Conservation (phyloP, 2,329 filamentous ascomycete species). For the Fusarium sarcochroum region DNA sequence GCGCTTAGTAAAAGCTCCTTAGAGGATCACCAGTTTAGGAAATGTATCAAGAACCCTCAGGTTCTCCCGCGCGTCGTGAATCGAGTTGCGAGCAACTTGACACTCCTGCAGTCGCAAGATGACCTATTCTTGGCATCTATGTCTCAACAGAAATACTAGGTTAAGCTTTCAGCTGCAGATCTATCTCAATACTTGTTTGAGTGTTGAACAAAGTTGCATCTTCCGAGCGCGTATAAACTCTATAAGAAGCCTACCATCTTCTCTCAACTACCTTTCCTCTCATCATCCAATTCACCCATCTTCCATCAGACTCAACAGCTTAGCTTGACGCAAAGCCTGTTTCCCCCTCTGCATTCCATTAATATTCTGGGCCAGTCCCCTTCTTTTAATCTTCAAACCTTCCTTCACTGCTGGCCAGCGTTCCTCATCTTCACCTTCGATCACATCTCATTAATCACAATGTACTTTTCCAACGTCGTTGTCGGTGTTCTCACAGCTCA, state of each 20-base stretch:
- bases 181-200: slow-evolving; percentile 16
- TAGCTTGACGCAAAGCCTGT: slow-evolving; percentile 28
- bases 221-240: too few species aligned
- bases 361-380: background rate
- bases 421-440: background rate
- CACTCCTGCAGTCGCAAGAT: background rate
- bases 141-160: slow-evolving; percentile 14
- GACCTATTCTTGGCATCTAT: slow-evolving; percentile 15
- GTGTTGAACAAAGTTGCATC: background rate
- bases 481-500: slow-evolving; percentile 27
- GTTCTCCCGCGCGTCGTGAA: background rate
- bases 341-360: background rate
- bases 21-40: slow-evolving; percentile 15
- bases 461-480: slow-evolving; percentile 31
- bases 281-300: slow-evolving; percentile 6
- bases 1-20: slow-evolving; percentile 30
- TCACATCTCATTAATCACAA: background rate
- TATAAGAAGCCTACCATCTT: slow-evolving; percentile 23
- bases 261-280: background rate
- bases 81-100: background rate
- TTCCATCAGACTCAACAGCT: background rate
- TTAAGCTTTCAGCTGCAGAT: slow-evolving; percentile 10
- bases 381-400: background rate
- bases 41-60: background rate
- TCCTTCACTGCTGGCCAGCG: slow-evolving; percentile 17